Evolutionary conservation across 352 stramenopile genomes (phyloP), one percentile per base, ranked within the genome.

Genomic region (Thalassiosira hispida): DNA sequence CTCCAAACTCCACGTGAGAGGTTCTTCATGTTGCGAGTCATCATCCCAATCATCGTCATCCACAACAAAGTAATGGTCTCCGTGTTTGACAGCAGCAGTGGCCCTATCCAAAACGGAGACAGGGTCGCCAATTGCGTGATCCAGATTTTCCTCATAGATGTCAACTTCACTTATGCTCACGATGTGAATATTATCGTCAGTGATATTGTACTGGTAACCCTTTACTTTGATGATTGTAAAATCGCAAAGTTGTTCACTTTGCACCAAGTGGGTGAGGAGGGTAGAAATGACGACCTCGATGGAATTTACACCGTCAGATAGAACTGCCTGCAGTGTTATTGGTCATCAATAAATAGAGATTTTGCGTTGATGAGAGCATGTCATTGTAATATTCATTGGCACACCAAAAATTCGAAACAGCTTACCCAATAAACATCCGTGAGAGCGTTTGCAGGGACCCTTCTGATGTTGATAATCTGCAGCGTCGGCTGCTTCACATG

Each of bases 401-500:
- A n/a, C n/a, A n/a, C n/a, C n/a, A n/a, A n/a, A n/a, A n/a, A n/a
- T n/a, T n/a, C n/a, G n/a, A n/a, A n/a, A n/a, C n/a, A n/a, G n/a
- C 62, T 72, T 42, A 74, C 77, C 77, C 77, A 85, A 51, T 81
- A 85, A 2, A 85, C 64, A 56, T 85, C 77, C n/a, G 77, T 85
- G 25, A 85, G 49, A 2, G 77, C 70, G 68, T 85, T 85, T 3
- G 77, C 77, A 20, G 77, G 77, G 11, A 85, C 77, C 0, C 77
- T 63, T 64, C 77, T 47, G 38, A 85, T 80, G 35, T 56, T 85
- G 49, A 78, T 61, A 7, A 85, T 68, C 59, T 85, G 77, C 11
- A 85, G 22, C 18, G 35, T 85, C 0, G 77, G 70, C 20, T 77
- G 47, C 33, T 65, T 65, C 18, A 44, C 59, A 40, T 79, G 55